Evolutionary conservation across 257 asterid species (phyloP), one percentile per base, ranked within the genome.

Genomic region (Pogostemon cablin): DNA sequence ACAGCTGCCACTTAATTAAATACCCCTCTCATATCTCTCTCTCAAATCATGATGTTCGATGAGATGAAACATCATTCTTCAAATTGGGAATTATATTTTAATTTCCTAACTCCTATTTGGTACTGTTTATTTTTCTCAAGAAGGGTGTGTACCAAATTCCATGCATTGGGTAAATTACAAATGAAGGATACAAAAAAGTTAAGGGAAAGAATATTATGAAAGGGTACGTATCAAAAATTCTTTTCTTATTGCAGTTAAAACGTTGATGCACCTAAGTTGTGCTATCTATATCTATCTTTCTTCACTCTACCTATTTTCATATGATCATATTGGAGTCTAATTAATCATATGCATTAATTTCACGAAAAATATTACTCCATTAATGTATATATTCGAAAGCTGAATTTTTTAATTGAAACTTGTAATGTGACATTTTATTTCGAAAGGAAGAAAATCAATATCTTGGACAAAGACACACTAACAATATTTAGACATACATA

Each of bases 141-240:
- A 42, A 9, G 20, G 46, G 35, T 63, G 50, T 41, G 42, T 37
- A 38, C 63, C 40, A 52, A 75, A 38, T 44, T 52, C 52, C 12
- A 46, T 40, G 58, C 53, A 65, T 11, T 52, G 67, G 60, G 9
- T 6, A 42, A 42, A 17, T 42, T 25, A 43, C 68, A 17, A 11
- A 35, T 46, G 72, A 60, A 68, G 9, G 38, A 52, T 63, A 12
- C n/a, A 72, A 46, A 8, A 67, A 49, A 57, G 4, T 25, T 25
- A 50, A 52, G 35, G 7, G 8, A 54, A 15, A 6, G 7, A 52
- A 6, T 12, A 52, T 12, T 11, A 1, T 35, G 17, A 53, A 65
- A 25, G 32, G 74, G 75, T 75, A 58, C 40, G 74, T 60, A 32
- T 49, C n/a, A 32, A 47, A 44, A 25, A 54, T 8, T 1, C 25